Percentiles rank a stretch among this genome's conserved stretches.
Conservation (phyloP, 2,329 filamentous ascomycete species). For the Dothideomycetes sp. region DNA sequence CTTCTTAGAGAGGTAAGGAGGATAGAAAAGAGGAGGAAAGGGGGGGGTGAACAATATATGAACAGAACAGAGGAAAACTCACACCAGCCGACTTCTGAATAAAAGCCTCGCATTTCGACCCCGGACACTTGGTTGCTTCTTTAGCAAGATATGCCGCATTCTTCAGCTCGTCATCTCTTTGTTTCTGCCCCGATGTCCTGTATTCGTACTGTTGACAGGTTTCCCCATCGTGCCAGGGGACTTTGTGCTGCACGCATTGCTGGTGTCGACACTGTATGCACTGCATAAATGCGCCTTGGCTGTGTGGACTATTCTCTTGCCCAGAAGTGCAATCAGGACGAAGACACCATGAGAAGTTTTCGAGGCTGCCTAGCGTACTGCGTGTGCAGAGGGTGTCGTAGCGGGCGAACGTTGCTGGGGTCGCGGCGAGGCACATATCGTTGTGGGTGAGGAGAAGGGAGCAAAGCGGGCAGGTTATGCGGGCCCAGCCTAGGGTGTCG, state of each 20-base stretch:
- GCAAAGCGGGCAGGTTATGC: conserved; percentile 45
- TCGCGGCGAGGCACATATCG: conserved; percentile 36
- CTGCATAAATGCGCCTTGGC: conserved; percentile 28
- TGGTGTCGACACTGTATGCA: conserved; percentile 30
- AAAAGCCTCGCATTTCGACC: conserved; percentile 20
- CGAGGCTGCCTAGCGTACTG: conserved; percentile 30
- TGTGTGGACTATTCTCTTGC: conserved; percentile 26
- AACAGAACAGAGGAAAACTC: not conserved
- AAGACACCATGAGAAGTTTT: conserved; percentile 44
- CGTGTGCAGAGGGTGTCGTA: conserved; percentile 37
- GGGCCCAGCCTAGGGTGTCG: conserved; percentile 29
- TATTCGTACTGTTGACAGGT: conserved; percentile 29
- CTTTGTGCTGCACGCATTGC: conserved; percentile 22
- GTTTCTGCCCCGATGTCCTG: conserved; percentile 14
- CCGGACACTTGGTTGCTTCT: conserved; percentile 27
- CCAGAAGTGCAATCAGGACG: conserved; percentile 38
- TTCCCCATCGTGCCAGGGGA: conserved; percentile 27
- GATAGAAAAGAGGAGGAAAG: not conserved
- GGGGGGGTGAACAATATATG: not conserved
- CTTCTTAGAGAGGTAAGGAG: not conserved
- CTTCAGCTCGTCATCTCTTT: conserved; percentile 15
- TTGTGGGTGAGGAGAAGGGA: conserved; percentile 29
- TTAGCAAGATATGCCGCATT: conserved; percentile 19
- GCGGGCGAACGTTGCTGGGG: conserved; percentile 31
- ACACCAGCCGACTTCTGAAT: conserved; percentile 24